phyloP scores from a whole-genome alignment of 176 grass and related monocot genomes.

The Musa beccarii region DNA sequence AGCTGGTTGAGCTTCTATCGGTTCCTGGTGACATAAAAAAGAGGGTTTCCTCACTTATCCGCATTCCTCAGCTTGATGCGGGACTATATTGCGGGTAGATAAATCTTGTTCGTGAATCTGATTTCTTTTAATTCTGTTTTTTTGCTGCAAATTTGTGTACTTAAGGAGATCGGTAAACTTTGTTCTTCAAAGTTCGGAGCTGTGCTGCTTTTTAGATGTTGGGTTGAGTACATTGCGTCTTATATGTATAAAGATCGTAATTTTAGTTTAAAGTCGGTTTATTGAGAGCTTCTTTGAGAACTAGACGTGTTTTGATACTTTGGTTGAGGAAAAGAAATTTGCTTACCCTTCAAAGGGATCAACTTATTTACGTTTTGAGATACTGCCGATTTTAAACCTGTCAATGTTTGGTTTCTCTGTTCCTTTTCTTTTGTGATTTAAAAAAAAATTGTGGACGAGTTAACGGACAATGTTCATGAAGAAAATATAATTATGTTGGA shows the following conservation, averaged over 20 bases:
- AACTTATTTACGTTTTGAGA: no score
- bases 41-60: neutral
- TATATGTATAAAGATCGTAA: neutral
- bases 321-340: no score
- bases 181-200: neutral
- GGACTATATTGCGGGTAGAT: neutral
- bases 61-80: neutral
- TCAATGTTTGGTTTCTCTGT: no score
- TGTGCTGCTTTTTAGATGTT: neutral
- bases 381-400: no score
- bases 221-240: neutral
- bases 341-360: no score
- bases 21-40: no score
- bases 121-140: neutral
- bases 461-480: no score
- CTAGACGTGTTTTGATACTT: neutral
- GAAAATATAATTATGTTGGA: neutral
- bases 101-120: neutral
- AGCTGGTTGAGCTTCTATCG: neutral
- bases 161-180: neutral
- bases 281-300: neutral
- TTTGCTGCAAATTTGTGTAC: neutral
- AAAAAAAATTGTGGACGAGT: no score
- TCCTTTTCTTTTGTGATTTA: no score
- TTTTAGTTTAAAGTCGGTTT: neutral